Evolutionary conservation across 306 rosid genomes (phyloP), one percentile per base, ranked within the genome.

Genomic region (Sindora glabra): DNA sequence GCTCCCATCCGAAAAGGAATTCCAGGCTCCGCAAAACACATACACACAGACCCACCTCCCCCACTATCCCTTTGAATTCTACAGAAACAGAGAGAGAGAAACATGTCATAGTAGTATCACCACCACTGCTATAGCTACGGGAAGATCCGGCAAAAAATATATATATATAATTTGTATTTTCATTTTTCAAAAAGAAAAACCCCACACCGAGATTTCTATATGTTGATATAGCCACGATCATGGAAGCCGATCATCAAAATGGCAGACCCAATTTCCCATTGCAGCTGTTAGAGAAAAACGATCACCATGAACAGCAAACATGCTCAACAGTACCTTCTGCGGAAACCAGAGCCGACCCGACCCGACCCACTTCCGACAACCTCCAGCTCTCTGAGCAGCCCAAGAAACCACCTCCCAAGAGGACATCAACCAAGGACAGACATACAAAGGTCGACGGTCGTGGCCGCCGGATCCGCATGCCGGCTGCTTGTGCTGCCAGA

Each of bases 391-490:
- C 53, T 5, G 81, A 74, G n/a, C 63, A 18, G 29, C 34, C 68
- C 26, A 87, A 81, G 64, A 85, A 85, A 72, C 67, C 76, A 0
- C 66, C 88, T 0, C 85, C 96, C 0, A 91, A 91, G 72, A 61
- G 98, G 17, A 64, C 76, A 42, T 75, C 96, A 13, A 76, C 95
- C 1, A 91, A 91, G 41, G 98, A 91, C 70, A 65, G 97, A 10
- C 97, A 91, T 78, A 91, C 97, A 0, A 91, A 91, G 24, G 97
- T 91, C 0, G 97, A 91, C 17, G 97, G 97, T 13, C 87, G 97
- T 0, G 97, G 97, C 24, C 97, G 97, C 51, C 86, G 97, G 80
- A 91, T 91, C 81, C 91, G 97, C n/a, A 91, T 91, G 97, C 97
- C 97, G 0, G 96, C 95, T 0, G 83, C 90, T 12, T 91, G 97